Percentiles rank a stretch among this genome's conserved stretches.
Evolutionary conservation across 345 rosid species (phyloP).

Genomic region (Populus euphratica): DNA sequence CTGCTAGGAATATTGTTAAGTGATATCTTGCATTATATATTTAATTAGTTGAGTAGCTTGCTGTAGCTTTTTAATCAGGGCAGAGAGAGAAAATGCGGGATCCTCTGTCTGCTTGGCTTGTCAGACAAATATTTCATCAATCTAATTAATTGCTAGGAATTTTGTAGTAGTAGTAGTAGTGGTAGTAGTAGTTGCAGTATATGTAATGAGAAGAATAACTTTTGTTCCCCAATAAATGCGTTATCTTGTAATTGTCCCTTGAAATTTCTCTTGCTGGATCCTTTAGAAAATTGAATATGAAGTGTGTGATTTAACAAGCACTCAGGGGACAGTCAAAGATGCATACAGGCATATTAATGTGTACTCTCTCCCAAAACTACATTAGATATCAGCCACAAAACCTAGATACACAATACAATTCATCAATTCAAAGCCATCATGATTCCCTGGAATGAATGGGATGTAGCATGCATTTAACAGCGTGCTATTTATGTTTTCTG

Average conservation of each 20-base stretch:
- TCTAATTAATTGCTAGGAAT: not conserved
- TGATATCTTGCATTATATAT: not conserved
- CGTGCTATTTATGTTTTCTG: slow-evolving; percentile 20
- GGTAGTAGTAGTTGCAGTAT: not conserved
- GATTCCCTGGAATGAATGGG: not conserved
- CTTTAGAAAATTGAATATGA: not conserved
- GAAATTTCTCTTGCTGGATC: not conserved
- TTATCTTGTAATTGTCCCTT: not conserved
- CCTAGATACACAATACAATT: not conserved
- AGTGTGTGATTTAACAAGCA: not conserved
- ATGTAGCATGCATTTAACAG: not conserved
- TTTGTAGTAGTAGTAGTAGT: not conserved
- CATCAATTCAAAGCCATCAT: not conserved
- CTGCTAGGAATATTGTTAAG: not conserved
- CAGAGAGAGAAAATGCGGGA: too few relatives aligned
- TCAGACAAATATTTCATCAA: not conserved
- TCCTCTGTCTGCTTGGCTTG: too few relatives aligned
- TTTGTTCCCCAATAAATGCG: not conserved
- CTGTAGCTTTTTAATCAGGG: not conserved
- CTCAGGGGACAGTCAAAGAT: not conserved
- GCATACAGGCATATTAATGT: not conserved
- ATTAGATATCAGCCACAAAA: not conserved
- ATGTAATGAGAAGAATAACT: not conserved
- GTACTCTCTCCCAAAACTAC: not conserved
- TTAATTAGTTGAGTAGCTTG: not conserved